Base-by-base conservation (phyloP, 345 rosid species). In the Nephelium lappaceum region DNA sequence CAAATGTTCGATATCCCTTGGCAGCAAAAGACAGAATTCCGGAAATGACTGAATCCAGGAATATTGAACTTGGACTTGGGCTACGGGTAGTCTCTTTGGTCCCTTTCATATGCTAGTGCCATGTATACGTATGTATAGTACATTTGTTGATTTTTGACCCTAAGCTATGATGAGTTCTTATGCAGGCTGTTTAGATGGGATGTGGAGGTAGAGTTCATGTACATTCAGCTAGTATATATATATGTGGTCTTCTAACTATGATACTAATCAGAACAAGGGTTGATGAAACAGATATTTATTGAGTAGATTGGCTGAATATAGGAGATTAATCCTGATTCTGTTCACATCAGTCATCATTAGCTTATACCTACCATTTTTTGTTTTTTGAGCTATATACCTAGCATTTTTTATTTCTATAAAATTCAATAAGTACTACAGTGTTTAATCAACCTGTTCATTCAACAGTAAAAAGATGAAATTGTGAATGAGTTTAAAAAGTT, bases 51-150 rank as follows among this genome's bases (percentile, higher is more conserved):
- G 95, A 91, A 82, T 98, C 99, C 47, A 89, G 97, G 85, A 93
- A 90, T 80, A 91, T 95, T 49, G 98, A 93, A 84, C 95, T 96
- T 25, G 98, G 97, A 77, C 97, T 93, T 61, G 99, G 99, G 64
- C 81, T 96, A 57, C 99, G 93, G 97, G 98, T 93, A 80, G 19
- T 53, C 71, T 38, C 64, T 74, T 83, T 11, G 77, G 16, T 43
- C 36, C 36, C 43, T 63, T 49, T 16, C 24, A n/a, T 71, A 24
- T 71, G 27, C 23, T 8, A n/a, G 6, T 39, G 5, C 23, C 18
- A 18, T 78, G 63, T 38, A 24, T 23, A 60, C 67, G 19, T 3
- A 70, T 19, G 23, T 1, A n/a, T 21, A 21, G 18, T 53, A 53
- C 45, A 36, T 53, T 12, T 25, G 4, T 18, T 53, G 10, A 41